Evolutionary conservation across 192 early-diverging fungal species (phyloP).

Genomic region (Backusella parvicylindrica): DNA sequence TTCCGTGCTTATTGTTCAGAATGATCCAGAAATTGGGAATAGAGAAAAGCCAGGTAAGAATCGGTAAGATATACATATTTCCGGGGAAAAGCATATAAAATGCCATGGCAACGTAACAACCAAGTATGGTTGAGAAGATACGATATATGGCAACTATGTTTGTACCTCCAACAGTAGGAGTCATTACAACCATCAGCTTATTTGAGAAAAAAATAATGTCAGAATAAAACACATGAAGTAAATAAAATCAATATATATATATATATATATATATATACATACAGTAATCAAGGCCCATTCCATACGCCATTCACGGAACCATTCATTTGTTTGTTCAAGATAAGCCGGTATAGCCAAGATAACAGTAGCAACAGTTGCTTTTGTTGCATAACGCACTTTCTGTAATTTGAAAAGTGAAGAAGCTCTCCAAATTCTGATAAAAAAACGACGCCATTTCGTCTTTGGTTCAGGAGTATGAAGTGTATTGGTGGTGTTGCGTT

Average conservation of each 20-base stretch:
- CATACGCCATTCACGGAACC: conserved; percentile 60
- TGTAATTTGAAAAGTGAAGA: conserved; percentile 61
- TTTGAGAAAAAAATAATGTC: neutral
- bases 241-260: neutral
- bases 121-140: conserved; percentile 68
- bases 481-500: conserved; percentile 37
- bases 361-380: conserved; percentile 63
- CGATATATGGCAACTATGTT: conserved; percentile 67
- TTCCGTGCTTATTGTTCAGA: conserved; percentile 62
- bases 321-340: conserved; percentile 46
- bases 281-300: conserved; percentile 81
- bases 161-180: conserved; percentile 82
- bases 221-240: neutral
- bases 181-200: conserved; percentile 73
- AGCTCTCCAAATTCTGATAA: conserved; percentile 58
- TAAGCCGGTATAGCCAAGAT: conserved; percentile 64
- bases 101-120: conserved; percentile 58
- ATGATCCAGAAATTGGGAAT: conserved; percentile 69
- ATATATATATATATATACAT: too few relatives aligned
- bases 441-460: conserved; percentile 45
- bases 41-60: conserved; percentile 57
- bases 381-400: conserved; percentile 72
- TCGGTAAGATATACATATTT: conserved; percentile 38
- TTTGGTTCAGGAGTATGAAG: conserved; percentile 62
- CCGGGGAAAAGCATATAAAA: conserved; percentile 54